Evolutionary conservation across 1,139 yeast genomes (phyloP).

Genomic region (Hanseniaspora gamundiae): DNA sequence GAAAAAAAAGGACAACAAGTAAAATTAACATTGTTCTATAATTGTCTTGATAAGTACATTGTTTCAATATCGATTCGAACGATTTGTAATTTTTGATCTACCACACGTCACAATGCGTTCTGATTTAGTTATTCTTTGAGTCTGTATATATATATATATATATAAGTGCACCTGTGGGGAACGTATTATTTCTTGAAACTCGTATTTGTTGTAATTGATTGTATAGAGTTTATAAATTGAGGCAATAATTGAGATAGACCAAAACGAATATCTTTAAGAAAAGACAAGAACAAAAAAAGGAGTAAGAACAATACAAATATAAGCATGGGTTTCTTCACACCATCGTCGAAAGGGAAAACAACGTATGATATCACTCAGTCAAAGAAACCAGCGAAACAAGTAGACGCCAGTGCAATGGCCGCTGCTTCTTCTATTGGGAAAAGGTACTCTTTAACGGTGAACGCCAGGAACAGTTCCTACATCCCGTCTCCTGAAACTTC

Average conservation of each 20-base stretch:
- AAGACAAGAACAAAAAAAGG: background rate
- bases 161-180: no score
- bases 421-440: constrained; percentile 33
- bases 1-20: background rate
- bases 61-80: no score
- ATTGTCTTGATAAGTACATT: background rate
- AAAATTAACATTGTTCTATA: background rate
- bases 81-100: no score
- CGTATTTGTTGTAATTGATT: no score
- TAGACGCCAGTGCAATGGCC: constrained; percentile 31
- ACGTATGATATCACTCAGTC: background rate
- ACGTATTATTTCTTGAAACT: no score
- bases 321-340: background rate
- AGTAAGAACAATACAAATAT: background rate
- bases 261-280: no score
- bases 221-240: no score
- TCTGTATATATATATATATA: no score
- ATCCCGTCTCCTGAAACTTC: constrained; percentile 13
- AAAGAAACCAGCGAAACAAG: constrained; percentile 4
- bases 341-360: background rate
- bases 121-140: no score
- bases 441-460: constrained; percentile 22
- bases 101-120: no score
- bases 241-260: no score
- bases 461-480: constrained; percentile 14